Conservation (phyloP, 768 basidiomycete genomes). For the Crepidotus variabilis region DNA sequence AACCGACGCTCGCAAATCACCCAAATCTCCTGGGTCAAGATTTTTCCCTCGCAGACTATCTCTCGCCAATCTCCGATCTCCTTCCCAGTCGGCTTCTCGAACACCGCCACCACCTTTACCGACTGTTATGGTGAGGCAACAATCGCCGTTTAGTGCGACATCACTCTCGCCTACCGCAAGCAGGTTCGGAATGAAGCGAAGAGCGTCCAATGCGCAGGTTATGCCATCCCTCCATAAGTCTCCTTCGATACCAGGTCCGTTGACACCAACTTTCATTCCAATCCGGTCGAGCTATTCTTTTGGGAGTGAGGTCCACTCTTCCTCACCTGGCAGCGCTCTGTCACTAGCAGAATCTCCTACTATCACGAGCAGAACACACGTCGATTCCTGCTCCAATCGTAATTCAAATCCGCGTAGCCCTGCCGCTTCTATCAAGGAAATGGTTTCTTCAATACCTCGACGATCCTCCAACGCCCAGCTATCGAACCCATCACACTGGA, state of each 20-base stretch:
- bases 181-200: not conserved
- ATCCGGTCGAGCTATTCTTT: not conserved
- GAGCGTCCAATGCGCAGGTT: not conserved
- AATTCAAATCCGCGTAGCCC: not conserved
- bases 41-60: conserved; percentile 12
- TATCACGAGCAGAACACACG: not conserved
- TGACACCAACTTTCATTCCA: not conserved
- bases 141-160: conserved; percentile 1
- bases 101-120: conserved; percentile 11
- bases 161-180: not conserved
- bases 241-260: not conserved
- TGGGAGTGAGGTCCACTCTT: not conserved
- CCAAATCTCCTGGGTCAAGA: conserved; percentile 5
- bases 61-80: conserved; percentile 12
- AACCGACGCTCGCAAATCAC: not conserved
- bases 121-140: not conserved
- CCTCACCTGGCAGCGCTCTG: not conserved
- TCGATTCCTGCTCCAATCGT: not conserved
- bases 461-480: not conserved
- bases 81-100: conserved; percentile 1
- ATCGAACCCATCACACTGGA: not conserved
- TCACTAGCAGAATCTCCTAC: not conserved
- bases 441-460: not conserved
- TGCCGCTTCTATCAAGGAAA: not conserved
- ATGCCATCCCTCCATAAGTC: not conserved